Percentiles rank a stretch among this genome's conserved stretches.
Evolutionary conservation across 805 yeast genomes (phyloP).

Genomic region (Candida sakaeoensis): DNA sequence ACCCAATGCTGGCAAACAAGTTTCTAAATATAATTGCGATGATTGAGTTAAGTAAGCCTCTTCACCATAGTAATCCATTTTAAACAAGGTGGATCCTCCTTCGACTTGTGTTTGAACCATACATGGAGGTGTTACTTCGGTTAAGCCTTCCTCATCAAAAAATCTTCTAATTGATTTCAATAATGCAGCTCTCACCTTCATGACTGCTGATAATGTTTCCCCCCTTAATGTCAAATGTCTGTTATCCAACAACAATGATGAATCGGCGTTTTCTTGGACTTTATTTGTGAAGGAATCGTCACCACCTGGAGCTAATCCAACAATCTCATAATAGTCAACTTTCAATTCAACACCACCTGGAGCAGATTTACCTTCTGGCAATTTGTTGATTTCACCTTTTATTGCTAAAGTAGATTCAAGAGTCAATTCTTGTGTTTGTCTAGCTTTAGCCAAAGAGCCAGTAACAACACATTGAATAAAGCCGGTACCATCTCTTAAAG

Average conservation of each 20-base stretch:
- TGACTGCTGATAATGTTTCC: slow-evolving; percentile 85
- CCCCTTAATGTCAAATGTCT: slow-evolving; percentile 97
- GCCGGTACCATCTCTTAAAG: slow-evolving; percentile 94
- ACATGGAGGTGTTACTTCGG: slow-evolving; percentile 98
- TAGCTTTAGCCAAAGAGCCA: slow-evolving; percentile 91
- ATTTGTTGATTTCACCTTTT: slow-evolving; percentile 73
- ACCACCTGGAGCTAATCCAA: slow-evolving; percentile 95
- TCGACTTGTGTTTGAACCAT: slow-evolving; percentile 99
- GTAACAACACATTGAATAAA: slow-evolving; percentile 79
- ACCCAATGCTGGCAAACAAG: slow-evolving; percentile 93
- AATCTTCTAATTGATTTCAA: slow-evolving; percentile 72
- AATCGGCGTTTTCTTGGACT: slow-evolving; percentile 91
- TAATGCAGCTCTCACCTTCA: slow-evolving; percentile 89
- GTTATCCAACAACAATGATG: slow-evolving; percentile 86
- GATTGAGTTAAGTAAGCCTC: slow-evolving; percentile 96
- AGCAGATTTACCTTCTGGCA: slow-evolving; percentile 96
- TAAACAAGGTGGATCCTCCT: slow-evolving; percentile 96
- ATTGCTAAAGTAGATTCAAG: slow-evolving; percentile 80
- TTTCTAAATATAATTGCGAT: slow-evolving; percentile 94
- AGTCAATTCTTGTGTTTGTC: slow-evolving; percentile 79
- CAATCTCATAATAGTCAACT: slow-evolving; percentile 84
- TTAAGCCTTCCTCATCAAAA: slow-evolving; percentile 66
- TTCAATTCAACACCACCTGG: slow-evolving; percentile 95
- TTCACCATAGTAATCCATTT: slow-evolving; percentile 92
- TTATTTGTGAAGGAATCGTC: slow-evolving; percentile 93